Evolutionary conservation across 176 grass and related monocot genomes (phyloP).

Genomic region (Triticum turgidum): DNA sequence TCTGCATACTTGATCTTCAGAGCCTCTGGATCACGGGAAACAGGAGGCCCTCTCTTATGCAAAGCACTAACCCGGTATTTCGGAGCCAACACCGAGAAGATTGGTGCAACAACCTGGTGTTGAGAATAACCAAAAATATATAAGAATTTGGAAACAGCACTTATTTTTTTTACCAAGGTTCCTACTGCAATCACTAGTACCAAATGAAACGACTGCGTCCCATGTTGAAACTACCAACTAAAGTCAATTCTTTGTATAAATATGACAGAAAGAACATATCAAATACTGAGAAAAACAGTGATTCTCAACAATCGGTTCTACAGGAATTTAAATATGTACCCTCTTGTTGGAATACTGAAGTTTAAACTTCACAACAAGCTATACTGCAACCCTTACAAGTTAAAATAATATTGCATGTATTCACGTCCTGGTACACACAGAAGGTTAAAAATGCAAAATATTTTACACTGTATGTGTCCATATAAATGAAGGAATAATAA

Average conservation of each 20-base stretch:
- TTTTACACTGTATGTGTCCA: not conserved
- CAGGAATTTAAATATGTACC: not conserved
- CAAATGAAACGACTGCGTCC: not conserved
- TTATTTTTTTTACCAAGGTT: not conserved
- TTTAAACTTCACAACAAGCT: not conserved
- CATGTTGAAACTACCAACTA: not conserved
- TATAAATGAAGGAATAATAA: not conserved
- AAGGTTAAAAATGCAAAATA: not conserved
- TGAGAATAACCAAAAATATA: conserved; percentile 13
- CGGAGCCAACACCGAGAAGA: conserved; percentile 64
- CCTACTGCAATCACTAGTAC: not conserved
- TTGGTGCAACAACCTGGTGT: conserved; percentile 68
- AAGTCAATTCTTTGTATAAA: conserved; percentile 9
- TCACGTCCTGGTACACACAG: not conserved
- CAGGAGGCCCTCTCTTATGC: conserved; percentile 55
- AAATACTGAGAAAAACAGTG: not conserved
- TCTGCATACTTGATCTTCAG: conserved; percentile 69
- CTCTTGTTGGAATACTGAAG: not conserved
- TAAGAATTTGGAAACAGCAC: conserved; percentile 20
- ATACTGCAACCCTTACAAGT: not conserved
- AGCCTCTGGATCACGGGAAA: conserved; percentile 78
- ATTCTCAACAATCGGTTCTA: not conserved
- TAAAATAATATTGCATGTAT: not conserved
- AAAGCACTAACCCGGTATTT: conserved; percentile 67
- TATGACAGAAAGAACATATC: not conserved